phyloP scores from a whole-genome alignment of 2,329 filamentous ascomycete genomes.

The Sporothrix mexicana region DNA sequence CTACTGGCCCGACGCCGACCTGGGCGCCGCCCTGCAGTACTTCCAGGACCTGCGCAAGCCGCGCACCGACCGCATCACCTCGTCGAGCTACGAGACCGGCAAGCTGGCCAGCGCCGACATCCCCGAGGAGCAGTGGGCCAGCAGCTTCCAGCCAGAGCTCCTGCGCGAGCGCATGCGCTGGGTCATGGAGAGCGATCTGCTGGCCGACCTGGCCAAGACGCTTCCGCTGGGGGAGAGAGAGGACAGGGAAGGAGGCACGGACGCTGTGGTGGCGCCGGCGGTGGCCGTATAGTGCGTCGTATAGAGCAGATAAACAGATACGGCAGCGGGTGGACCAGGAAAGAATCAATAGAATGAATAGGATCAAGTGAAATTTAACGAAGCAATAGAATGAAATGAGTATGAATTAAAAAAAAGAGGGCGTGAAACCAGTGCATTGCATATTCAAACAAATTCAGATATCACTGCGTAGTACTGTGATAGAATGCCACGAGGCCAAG shows the following conservation, averaged over 20 bases:
- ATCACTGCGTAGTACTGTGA: background rate
- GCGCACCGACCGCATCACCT: conserved; percentile 35
- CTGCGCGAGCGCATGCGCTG: conserved; percentile 37
- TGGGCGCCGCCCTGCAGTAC: conserved; percentile 33
- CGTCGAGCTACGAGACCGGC: conserved; percentile 36
- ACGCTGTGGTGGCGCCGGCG: background rate
- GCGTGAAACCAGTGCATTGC: background rate
- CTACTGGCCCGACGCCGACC: conserved; percentile 36
- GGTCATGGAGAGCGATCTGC: conserved; percentile 37
- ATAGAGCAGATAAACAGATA: too few species aligned
- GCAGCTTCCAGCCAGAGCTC: conserved; percentile 29
- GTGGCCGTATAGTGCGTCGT: background rate
- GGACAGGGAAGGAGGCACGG: background rate
- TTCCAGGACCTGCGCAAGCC: conserved; percentile 37
- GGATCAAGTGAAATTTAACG: background rate
- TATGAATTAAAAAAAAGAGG: background rate
- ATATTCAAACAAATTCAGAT: background rate
- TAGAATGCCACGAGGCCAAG: too few species aligned
- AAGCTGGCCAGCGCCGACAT: conserved; percentile 38
- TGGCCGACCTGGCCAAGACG: conserved; percentile 34
- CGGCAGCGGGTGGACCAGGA: too few species aligned
- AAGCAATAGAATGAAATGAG: background rate
- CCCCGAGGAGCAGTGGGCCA: conserved; percentile 35
- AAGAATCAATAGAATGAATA: background rate
- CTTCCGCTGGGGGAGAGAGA: conserved; percentile 9